Base-by-base conservation (phyloP, 805 yeast genomes). In the Kuraishia cidri region DNA sequence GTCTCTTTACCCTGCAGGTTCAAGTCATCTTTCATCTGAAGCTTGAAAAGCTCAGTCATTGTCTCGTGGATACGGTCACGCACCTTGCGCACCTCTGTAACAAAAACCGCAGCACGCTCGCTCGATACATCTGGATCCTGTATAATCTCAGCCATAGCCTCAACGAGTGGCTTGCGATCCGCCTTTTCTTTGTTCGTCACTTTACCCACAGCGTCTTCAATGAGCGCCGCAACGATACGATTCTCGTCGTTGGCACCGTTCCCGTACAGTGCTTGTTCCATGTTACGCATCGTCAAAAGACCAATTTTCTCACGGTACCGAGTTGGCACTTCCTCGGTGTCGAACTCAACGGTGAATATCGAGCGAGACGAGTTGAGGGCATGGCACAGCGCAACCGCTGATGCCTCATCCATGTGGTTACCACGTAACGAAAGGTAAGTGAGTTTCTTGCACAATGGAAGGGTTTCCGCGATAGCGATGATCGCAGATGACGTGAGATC, bases 201-300 rank as follows among this genome's bases (percentile, higher is more conserved):
- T 11, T 39, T 29, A 3, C 42, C 12, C 35, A 30, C 7, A 37
- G 24, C 2, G 15, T 5, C n/a, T 24, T 16, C 17, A 7, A 8
- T 19, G n/a, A 13, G 9, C n/a, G 24, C 22, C 19, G 21, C 22
- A n/a, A n/a, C n/a, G n/a, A n/a, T n/a, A n/a, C n/a, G n/a, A n/a
- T n/a, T n/a, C n/a, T n/a, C n/a, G 14, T 29, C 29, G 11, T 15
- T 16, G 12, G 26, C 16, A 6, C 58, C 56, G 24, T 31, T 40
- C 26, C 48, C 52, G 36, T 66, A 64, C 34, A 79, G 56, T 33
- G 68, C 62, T 15, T 58, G 52, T 44, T 80, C 86, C 79, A 87
- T 79, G 52, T 88, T 88, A 45, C 80, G 71, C 79, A 88, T 78
- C 30, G 92, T 72, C 44, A 81, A 77, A 28, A 83, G 66, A 1